Conservation (phyloP, 768 basidiomycete species). For the Brasilioporus rufonigricans region DNA sequence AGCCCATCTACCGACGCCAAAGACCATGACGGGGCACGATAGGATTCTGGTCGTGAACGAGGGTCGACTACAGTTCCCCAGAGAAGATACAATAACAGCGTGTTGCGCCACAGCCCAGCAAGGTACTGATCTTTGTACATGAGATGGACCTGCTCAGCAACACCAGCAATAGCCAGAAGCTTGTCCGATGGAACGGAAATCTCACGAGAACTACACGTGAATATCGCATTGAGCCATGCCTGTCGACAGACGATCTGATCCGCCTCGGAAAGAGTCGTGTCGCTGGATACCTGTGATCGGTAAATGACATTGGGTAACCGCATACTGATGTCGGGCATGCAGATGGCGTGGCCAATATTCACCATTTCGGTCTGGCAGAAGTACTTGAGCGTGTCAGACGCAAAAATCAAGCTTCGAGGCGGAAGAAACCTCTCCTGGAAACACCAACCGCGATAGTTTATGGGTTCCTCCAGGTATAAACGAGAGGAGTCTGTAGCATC, state of each 20-base stretch:
- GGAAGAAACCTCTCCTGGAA: conserved; percentile 2
- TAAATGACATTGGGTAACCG: background rate
- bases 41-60: background rate
- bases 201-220: background rate
- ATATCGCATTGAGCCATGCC: background rate
- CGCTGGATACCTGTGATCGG: background rate
- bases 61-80: background rate
- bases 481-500: background rate
- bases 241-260: background rate
- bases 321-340: background rate
- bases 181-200: background rate
- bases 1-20: background rate
- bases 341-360: background rate
- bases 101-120: background rate
- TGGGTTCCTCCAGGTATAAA: background rate
- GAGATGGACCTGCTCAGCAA: conserved; percentile 1
- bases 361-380: conserved; percentile 2
- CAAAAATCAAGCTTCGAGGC: background rate
- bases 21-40: conserved; percentile 1
- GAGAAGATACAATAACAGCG: background rate
- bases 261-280: background rate
- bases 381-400: conserved; percentile 2
- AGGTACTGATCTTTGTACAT: background rate
- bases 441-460: conserved; percentile 1
- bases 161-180: background rate